Base-by-base conservation (phyloP, 129 eudicot species). In the Heracleum sosnowskyi region DNA sequence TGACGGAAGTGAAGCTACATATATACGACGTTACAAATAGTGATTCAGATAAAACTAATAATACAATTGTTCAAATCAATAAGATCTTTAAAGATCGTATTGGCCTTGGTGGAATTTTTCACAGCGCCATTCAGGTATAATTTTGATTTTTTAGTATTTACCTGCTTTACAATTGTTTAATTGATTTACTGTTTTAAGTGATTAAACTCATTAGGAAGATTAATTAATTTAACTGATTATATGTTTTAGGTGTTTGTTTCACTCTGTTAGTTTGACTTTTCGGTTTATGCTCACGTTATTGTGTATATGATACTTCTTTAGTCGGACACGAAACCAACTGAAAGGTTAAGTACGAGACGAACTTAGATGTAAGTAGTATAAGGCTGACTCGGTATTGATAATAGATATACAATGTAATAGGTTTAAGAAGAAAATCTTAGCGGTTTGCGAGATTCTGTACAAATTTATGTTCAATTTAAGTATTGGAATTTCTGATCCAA, bases 1-100 rank as follows among this genome's bases (percentile, higher is more conserved):
- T 94, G 98, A 85, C 96, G 91, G 98, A 91, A 82, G 98, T 95
- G 80, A 78, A 84, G 86, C 92, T 95, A 80, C 97, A 95, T 51
- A 71, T 95, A 74, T 95, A 95, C 80, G 98, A 95, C 74, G 96
- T 95, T 73, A 95, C 98, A 57, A 95, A 95, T 73, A 95, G 97
- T 53, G 94, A 88, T 34, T 91, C 93, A 10, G 98, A 95, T 40
- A 87, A 91, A 82, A 92, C 98, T 62, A 95, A 95, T 89, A 91
- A 82, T 86, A 90, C 98, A 0, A 91, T 95, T 83, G 39, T 91
- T 87, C 93, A 95, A 85, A 91, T 95, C 90, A 95, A 91, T 83
- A 89, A 84, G 93, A 84, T 95, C 84, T 95, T 95, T 83, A 95
- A 95, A 83, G 98, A 95, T 77, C 92, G 96, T 69, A 90, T 95